These are phyloP conservation scores for Leptosphaerulina australis DNA, from an alignment of 2,329 filamentous ascomycete species.

Conservation along the genomic window DNA sequence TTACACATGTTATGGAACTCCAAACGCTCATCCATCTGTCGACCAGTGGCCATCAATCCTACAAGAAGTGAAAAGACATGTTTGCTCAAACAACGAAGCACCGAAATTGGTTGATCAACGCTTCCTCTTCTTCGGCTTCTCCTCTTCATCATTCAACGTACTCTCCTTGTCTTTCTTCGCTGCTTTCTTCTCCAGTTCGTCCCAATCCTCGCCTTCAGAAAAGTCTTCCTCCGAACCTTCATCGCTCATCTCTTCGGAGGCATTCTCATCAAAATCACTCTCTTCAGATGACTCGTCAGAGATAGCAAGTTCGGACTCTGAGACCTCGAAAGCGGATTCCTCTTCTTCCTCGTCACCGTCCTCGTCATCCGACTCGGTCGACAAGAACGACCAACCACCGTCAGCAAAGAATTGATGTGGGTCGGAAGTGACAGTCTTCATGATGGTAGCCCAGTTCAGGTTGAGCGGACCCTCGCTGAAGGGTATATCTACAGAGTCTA, in stretches of 20 bases:
- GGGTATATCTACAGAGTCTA: conserved; percentile 93
- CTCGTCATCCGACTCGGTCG: conserved; percentile 84
- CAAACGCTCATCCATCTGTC: conserved; percentile 9
- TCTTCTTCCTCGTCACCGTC: conserved; percentile 78
- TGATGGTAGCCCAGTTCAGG: conserved; percentile 98
- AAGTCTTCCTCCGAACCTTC: conserved; percentile 61
- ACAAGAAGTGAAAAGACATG: conserved; percentile 7
- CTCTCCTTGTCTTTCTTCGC: conserved; percentile 66
- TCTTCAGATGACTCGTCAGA: conserved; percentile 82
- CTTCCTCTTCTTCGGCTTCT: conserved; percentile 71
- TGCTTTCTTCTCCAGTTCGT: conserved; percentile 89
- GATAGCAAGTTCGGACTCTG: conserved; percentile 76
- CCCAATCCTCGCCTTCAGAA: conserved; percentile 79
- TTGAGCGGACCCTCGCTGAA: conserved; percentile 95
- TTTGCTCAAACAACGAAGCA: background rate
- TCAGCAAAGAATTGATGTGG: conserved; percentile 94
- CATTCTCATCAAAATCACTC: conserved; percentile 91
- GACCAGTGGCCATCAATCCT: conserved; percentile 4
- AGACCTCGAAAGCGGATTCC: conserved; percentile 90
- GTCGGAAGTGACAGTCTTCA: conserved; percentile 97
- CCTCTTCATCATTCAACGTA: conserved; percentile 58
- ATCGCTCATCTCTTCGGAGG: conserved; percentile 79
- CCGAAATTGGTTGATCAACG: conserved; percentile 49
- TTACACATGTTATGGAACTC: conserved; percentile 11
- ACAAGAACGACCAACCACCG: conserved; percentile 93